Evolutionary conservation across 768 basidiomycete genomes (phyloP), one percentile per base, ranked within the genome.

Genomic region (Hericium coralloides): DNA sequence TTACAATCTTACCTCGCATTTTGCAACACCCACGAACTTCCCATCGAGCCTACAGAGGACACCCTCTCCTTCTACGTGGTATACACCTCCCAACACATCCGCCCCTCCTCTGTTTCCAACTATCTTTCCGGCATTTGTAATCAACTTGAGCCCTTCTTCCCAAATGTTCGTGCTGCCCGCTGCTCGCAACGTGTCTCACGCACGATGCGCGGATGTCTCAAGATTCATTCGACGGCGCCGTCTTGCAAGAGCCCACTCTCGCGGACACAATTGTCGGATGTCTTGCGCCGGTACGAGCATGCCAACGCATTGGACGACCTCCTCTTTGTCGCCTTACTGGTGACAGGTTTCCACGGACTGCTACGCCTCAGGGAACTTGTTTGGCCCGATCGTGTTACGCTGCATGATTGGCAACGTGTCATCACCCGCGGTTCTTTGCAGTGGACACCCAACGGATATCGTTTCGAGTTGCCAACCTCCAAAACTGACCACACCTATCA

Each of bases 121-220:
- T 76, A 76, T 61, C 64, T 78, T 2, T 71, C 73, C 0, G 73
- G 74, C 15, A 72, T 75, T 14, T 68, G 67, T 56, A 67, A 67
- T 36, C 63, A 68, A 49, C 67, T 76, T 3, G 66, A 73, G 55
- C 38, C 61, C 0, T 58, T 60, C 31, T 76, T 64, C 60, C 73
- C 75, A 1, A 12, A 60, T 1, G 65, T 72, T 2, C 64, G 67
- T 0, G 20, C 15, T 0, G 37, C 51, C 15, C 64, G 67, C 3
- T 36, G 57, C 3, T 55, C 58, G 2, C 39, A 43, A 0, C 58
- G 75, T 0, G 73, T 77, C 0, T 12, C 49, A 0, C 49, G 61
- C 5, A 72, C 73, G 0, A 53, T 76, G 0, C 23, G 53, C 1
- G 76, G 77, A 0, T 72, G 69, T 57, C 64, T 66, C 22, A 60